phyloP scores from a whole-genome alignment of 225 moss, liverwort and hornwort genomes.

The Polytrichum formosum region DNA sequence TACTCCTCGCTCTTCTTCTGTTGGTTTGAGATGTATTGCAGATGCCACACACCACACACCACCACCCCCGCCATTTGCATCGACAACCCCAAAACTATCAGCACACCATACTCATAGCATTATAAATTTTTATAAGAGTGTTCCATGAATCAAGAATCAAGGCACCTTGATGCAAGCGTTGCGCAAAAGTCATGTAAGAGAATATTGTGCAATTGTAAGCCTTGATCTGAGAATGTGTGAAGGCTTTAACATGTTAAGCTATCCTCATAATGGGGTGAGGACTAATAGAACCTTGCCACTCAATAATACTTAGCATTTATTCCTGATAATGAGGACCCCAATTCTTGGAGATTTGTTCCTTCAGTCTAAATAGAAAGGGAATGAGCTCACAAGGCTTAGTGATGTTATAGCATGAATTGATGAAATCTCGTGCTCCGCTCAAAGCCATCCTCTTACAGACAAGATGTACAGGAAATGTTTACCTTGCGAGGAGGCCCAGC shows the following conservation, averaged over 20 bases:
- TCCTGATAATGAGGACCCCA: no score
- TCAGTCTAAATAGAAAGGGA: no score
- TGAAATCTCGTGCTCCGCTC: not conserved
- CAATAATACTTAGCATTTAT: no score
- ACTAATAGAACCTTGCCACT: no score
- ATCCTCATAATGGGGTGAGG: no score
- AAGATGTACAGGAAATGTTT: not conserved
- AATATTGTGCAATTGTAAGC: no score
- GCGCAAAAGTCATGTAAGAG: no score
- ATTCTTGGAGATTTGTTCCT: no score
- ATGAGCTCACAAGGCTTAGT: no score
- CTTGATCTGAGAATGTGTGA: no score
- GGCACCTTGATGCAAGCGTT: not conserved
- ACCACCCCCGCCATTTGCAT: not conserved
- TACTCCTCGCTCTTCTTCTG: conserved; percentile 62
- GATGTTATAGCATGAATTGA: not conserved
- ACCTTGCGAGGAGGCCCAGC: conserved; percentile 68
- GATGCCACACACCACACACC: conserved; percentile 16
- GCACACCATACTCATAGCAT: not conserved
- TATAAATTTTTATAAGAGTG: not conserved
- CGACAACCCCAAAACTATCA: not conserved
- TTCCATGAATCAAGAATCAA: not conserved
- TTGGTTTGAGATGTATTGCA: conserved; percentile 3
- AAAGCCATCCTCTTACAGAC: not conserved
- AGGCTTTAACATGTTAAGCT: no score